Evolutionary conservation across 371 early-diverging fungal species (phyloP), one percentile per base, ranked within the genome.

Genomic region (Mucor mucedo): DNA sequence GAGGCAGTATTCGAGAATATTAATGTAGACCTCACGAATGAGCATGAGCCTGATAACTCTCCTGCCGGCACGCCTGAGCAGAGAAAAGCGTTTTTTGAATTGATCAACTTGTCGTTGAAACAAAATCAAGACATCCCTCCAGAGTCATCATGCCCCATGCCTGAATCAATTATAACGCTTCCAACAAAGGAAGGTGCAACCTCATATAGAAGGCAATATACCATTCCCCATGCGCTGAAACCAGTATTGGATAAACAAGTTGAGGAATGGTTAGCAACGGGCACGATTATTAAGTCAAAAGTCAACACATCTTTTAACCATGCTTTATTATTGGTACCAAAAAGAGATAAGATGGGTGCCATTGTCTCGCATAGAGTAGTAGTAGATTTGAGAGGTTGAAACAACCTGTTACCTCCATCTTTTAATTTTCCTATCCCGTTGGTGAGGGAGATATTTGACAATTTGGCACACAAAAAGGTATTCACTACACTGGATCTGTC

Each of bases 401-500:
- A 55, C 40, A 33, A 55, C 2, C 27, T 55, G 8, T 29, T 55
- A 39, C 42, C 55, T 27, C 55, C 55, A 6, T 39, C 28, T 11
- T 55, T 55, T 29, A 55, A 29, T 14, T 55, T 38, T 41, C 58
- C 45, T 1, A 39, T 41, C 0, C 55, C 55, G 2, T 16, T 38
- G 27, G 27, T 41, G 3, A 27, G 39, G 28, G 11, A 32, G 5
- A 70, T 79, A 28, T 65, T 72, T 45, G 40, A 68, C 0, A 5
- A 10, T 1, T 4, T 73, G 33, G 56, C 53, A 29, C 33, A 53
- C 4, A 41, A 41, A 32, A 44, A 58, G 35, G 2, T 48, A 70
- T 76, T 63, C 50, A 61, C 74, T 0, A 67, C 63, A 0, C 28
- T 76, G 0, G 79, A 79, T 44, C 42, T 74, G 0, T 48, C 53